These are phyloP conservation scores for Abrus precatorius DNA, from an alignment of 306 rosid genomes.

Conservation along the genomic window DNA sequence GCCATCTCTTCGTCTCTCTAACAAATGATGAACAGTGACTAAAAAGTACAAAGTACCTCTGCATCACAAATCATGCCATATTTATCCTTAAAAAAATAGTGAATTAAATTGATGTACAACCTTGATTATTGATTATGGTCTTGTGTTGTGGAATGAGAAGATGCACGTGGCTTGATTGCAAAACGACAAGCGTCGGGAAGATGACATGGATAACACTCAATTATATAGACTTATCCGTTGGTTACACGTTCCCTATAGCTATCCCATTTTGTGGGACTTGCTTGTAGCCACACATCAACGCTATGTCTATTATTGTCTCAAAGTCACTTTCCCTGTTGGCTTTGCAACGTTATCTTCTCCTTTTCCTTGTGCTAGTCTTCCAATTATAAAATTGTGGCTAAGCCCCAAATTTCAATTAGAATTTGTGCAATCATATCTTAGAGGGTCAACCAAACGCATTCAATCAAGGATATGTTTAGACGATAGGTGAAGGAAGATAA, in stretches of 20 bases:
- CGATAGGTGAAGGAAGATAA: too few species aligned
- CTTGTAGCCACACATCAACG: slow-evolving; percentile 15
- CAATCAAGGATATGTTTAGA: too few species aligned
- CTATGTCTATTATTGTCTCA: not conserved
- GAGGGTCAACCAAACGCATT: too few species aligned
- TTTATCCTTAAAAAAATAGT: slow-evolving; percentile 1
- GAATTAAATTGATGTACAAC: not conserved
- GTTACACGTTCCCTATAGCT: slow-evolving; percentile 47
- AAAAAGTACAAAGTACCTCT: not conserved
- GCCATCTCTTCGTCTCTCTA: slow-evolving; percentile 56
- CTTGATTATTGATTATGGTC: not conserved
- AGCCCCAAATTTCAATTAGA: too few species aligned
- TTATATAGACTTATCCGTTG: slow-evolving; percentile 40
- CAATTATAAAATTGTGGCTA: not conserved
- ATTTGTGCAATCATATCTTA: too few species aligned
- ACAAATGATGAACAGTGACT: not conserved
- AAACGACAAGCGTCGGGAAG: slow-evolving; percentile 14
- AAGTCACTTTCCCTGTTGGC: slow-evolving; percentile 7
- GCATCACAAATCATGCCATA: slow-evolving; percentile 1
- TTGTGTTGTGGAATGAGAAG: slow-evolving; percentile 5
- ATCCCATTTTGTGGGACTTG: slow-evolving; percentile 51
- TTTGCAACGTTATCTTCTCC: slow-evolving; percentile 43
- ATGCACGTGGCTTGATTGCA: slow-evolving; percentile 33
- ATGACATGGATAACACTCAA: slow-evolving; percentile 34
- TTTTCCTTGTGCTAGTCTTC: not conserved